phyloP scores from a whole-genome alignment of 805 yeast species.

The Yarrowia hollandica region DNA sequence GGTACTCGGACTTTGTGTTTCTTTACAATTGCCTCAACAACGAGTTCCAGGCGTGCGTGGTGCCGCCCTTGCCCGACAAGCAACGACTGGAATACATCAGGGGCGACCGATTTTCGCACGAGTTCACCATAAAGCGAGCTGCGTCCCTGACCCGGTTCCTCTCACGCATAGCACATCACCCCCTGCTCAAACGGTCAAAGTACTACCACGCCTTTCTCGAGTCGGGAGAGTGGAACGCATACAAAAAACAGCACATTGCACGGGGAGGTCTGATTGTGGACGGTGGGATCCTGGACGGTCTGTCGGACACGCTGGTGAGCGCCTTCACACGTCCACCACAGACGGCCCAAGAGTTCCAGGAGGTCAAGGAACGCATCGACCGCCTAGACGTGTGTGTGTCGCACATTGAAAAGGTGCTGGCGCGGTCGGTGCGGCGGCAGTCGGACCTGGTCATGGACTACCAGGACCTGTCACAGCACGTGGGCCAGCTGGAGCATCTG shows the following conservation, averaged over 20 bases:
- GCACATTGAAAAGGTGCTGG: slow-evolving; percentile 75
- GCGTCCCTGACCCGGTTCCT: slow-evolving; percentile 77
- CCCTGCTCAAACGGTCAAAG: slow-evolving; percentile 63
- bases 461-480: slow-evolving; percentile 66
- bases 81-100: slow-evolving; percentile 87
- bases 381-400: slow-evolving; percentile 80
- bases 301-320: slow-evolving; percentile 90
- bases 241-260: slow-evolving; percentile 40
- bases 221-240: slow-evolving; percentile 71
- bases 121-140: slow-evolving; percentile 80
- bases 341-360: slow-evolving; percentile 72
- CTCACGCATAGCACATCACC: slow-evolving; percentile 71
- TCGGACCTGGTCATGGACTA: slow-evolving; percentile 73
- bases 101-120: slow-evolving; percentile 86
- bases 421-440: slow-evolving; percentile 69
- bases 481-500: slow-evolving; percentile 62
- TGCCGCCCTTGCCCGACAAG: slow-evolving; percentile 94
- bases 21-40: slow-evolving; percentile 70
- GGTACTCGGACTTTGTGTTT: slow-evolving; percentile 85
- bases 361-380: slow-evolving; percentile 77
- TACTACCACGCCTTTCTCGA: slow-evolving; percentile 71
- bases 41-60: slow-evolving; percentile 80
- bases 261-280: slow-evolving; percentile 21
- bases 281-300: slow-evolving; percentile 62
- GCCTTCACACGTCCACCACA: slow-evolving; percentile 77